Evolutionary conservation across 768 basidiomycete species (phyloP).

Genomic region (Gelatoporia subvermispora): DNA sequence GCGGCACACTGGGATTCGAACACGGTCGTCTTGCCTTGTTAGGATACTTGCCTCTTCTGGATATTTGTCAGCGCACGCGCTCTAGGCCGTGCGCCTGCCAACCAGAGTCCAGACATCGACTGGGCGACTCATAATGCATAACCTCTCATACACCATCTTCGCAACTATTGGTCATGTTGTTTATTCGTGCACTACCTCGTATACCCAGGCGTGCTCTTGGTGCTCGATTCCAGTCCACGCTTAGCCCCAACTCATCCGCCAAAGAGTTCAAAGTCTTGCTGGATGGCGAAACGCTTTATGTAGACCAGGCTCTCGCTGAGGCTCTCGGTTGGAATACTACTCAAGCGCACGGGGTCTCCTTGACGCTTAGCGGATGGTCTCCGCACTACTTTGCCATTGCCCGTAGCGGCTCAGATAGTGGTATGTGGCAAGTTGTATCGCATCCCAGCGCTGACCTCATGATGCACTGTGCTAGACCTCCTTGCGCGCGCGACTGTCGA

Average conservation of each 20-base stretch:
- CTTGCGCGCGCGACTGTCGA: constrained; percentile 7
- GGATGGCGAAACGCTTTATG: constrained; percentile 17
- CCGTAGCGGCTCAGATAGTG: constrained; percentile 14
- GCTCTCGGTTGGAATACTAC: constrained; percentile 16
- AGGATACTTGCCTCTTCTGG: too few species aligned
- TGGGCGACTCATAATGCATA: too few species aligned
- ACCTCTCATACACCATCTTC: too few species aligned
- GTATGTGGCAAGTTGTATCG: constrained; percentile 1
- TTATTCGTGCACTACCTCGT: constrained; percentile 1
- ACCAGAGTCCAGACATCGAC: too few species aligned
- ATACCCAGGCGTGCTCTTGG: neutral
- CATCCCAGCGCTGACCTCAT: too few species aligned
- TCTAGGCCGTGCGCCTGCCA: too few species aligned
- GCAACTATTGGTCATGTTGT: constrained; percentile 1
- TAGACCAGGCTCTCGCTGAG: constrained; percentile 15
- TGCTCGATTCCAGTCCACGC: constrained; percentile 4
- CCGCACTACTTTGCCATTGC: constrained; percentile 19
- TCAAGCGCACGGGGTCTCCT: constrained; percentile 1
- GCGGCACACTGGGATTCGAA: too few species aligned
- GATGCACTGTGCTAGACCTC: neutral
- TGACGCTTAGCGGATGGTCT: constrained; percentile 14
- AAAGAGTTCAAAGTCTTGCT: constrained; percentile 18
- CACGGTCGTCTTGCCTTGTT: too few species aligned
- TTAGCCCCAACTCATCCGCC: constrained; percentile 4
- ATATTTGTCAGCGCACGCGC: too few species aligned